Percentiles rank a stretch among this genome's conserved stretches.
Evolutionary conservation across 768 basidiomycete species (phyloP).

Genomic region (Tylopilus felleus): DNA sequence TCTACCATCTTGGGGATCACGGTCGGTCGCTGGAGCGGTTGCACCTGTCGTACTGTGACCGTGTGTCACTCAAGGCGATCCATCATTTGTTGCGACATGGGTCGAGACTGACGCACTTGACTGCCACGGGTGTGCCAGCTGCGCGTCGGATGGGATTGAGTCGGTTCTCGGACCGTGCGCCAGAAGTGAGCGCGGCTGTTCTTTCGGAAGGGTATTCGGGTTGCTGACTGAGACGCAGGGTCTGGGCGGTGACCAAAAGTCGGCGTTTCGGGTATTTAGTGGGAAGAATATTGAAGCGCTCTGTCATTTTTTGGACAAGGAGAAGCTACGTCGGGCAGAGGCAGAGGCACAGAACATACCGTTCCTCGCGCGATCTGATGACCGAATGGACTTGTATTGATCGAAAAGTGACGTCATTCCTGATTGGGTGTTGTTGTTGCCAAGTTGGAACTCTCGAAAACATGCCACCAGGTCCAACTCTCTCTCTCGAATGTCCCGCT

Average conservation of each 20-base stretch:
- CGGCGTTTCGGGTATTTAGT: conserved; percentile 77
- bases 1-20: conserved; percentile 77
- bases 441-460: neutral
- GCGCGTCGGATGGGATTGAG: conserved; percentile 67
- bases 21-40: conserved; percentile 67
- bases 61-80: conserved; percentile 71
- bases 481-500: too few relatives aligned
- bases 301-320: conserved; percentile 69
- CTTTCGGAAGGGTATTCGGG: neutral
- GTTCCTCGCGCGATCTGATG: conserved; percentile 59
- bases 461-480: neutral
- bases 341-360: conserved; percentile 59
- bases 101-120: conserved; percentile 64
- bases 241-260: conserved; percentile 61
- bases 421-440: neutral
- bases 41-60: conserved; percentile 84
- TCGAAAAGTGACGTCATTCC: conserved; percentile 4
- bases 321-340: conserved; percentile 52
- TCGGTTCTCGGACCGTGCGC: conserved; percentile 73
- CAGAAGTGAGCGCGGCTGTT: conserved; percentile 49
- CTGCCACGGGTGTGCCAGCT: conserved; percentile 74
- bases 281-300: conserved; percentile 63
- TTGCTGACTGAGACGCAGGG: conserved; percentile 41
- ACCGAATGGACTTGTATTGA: conserved; percentile 59
- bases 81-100: conserved; percentile 64